Evolutionary conservation across 306 rosid species (phyloP), one percentile per base, ranked within the genome.

Genomic region (Luffa acutangula): DNA sequence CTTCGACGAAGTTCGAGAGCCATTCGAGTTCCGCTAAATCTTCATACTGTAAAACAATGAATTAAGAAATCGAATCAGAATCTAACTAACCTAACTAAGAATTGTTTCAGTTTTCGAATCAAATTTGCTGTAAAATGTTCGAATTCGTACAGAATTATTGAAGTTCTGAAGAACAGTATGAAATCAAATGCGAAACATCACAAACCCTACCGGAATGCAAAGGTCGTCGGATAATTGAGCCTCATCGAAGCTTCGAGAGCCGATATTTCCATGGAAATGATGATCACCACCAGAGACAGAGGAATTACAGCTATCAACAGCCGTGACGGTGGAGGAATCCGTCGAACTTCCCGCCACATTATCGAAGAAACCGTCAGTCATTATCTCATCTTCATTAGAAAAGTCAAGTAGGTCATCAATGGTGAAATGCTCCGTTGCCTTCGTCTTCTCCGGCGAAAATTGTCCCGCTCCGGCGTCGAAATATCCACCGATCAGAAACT

Each of bases 1-100:
- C 99, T 49, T 96, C 99, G 80, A 90, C 96, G 77, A 96, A 90
- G 79, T 91, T 96, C 81, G 99, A 96, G 45, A 96, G 89, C 99
- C 99, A 96, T 83, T 96, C 98, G 74, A 96, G 88, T 78, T 96
- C 98, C 34, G 93, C 98, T 88, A 95, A 73, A 18, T 95, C 97
- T 14, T 92, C 98, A 17, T 86, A 83, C 97, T 95, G 97, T 78
- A 20, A 65, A 65, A 14, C 2, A 80, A 43, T 46, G 48, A 81
- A 45, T 33, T 76, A 75, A 78, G 37, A 78, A 75, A 25, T 70
- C 64, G 36, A 80, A 81, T 76, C 41, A 39, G 64, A 53, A 75
- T 75, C 31, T 2, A 17, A 17, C 62, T 34, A 13, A 51, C 18
- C 57, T 51, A 33, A 10, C 36, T 43, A 43, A 37, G 15, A 70